These are phyloP conservation scores for Backusella morwellensis DNA, from an alignment of 192 early-diverging fungal genomes.

Conservation along the genomic window DNA sequence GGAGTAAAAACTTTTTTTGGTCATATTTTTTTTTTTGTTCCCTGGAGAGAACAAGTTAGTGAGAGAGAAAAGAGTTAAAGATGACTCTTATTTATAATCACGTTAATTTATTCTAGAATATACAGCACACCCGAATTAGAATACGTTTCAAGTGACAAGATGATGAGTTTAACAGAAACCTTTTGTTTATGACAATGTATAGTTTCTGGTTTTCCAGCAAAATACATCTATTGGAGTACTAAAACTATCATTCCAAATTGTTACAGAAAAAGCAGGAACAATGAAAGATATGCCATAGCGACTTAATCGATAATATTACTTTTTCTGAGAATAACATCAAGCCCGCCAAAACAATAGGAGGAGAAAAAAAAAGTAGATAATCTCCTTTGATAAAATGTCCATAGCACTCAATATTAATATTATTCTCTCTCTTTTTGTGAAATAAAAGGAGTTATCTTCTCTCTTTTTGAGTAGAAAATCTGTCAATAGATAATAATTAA, in stretches of 20 bases:
- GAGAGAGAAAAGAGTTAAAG: not conserved
- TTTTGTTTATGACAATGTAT: not conserved
- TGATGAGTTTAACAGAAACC: not conserved
- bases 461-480: not conserved
- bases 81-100: not conserved
- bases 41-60: not conserved
- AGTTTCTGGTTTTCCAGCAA: not conserved
- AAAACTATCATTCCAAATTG: not conserved
- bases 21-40: not conserved
- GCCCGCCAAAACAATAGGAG: conserved; percentile 2
- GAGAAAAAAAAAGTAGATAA: not conserved
- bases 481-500: conserved; percentile 2
- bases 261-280: not conserved
- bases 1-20: not conserved
- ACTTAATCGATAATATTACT: not conserved
- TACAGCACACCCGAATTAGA: not conserved
- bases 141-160: not conserved
- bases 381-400: conserved; percentile 4
- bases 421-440: not conserved
- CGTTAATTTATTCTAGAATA: not conserved
- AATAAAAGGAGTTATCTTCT: not conserved
- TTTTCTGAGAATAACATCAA: conserved; percentile 1
- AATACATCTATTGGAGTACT: no score
- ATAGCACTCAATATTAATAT: not conserved
- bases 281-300: not conserved